A percentile compares a stretch with the other conserved stretches of the same genome.
These are phyloP conservation scores for Aspergillus niger DNA, from an alignment of 2,329 filamentous ascomycete species.

Conservation along the genomic window DNA sequence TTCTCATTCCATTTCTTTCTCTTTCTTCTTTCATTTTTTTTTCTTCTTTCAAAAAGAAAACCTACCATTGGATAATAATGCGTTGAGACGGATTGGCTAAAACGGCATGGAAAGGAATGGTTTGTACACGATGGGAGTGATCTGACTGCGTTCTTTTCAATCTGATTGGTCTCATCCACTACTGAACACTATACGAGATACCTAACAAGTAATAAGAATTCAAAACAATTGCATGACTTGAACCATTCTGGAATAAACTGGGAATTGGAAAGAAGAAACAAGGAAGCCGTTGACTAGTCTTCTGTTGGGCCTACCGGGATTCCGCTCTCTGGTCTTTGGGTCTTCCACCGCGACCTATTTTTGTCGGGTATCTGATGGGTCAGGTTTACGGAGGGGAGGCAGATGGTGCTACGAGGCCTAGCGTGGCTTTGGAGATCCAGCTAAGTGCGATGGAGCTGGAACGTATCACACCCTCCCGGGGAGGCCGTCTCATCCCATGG, in stretches of 20 bases:
- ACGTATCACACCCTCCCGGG: constrained; percentile 1
- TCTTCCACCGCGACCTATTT: not conserved
- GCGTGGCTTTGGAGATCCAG: not conserved
- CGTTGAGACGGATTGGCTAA: constrained; percentile 14
- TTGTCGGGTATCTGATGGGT: constrained; percentile 3
- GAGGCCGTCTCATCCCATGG: not conserved
- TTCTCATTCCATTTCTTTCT: constrained; percentile 5
- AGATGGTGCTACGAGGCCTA: not conserved
- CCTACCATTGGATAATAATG: constrained; percentile 20
- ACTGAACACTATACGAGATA: constrained; percentile 18
- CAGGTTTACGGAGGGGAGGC: not conserved
- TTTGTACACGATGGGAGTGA: constrained; percentile 22
- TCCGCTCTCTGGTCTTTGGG: not conserved
- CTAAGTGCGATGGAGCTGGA: not conserved
- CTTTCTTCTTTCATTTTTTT: not conserved
- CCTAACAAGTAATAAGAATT: constrained; percentile 17
- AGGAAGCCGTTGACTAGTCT: not conserved
- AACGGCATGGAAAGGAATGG: constrained; percentile 13
- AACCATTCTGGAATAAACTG: constrained; percentile 1
- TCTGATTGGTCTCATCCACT: constrained; percentile 22
- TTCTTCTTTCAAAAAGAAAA: not conserved
- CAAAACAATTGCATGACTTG: constrained; percentile 13
- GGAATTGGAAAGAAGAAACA: not conserved
- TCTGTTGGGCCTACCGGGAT: not conserved
- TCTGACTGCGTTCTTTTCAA: constrained; percentile 16